Conservation (phyloP, 2,329 filamentous ascomycete species). For the Penicillium sp. region DNA sequence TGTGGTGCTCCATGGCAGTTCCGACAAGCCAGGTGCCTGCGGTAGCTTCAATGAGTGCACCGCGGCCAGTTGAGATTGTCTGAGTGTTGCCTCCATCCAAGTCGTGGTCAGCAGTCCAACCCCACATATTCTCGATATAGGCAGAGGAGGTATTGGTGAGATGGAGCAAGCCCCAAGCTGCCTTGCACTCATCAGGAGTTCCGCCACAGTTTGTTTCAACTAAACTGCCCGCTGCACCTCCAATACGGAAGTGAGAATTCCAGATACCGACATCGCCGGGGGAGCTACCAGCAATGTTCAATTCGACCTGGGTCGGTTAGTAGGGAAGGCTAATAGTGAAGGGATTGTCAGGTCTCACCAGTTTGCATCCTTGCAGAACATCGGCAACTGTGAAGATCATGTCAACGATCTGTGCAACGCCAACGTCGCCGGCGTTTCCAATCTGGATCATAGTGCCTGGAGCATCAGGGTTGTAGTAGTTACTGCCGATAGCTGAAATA, state of each 20-base stretch:
- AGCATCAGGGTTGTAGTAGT: conserved; percentile 41
- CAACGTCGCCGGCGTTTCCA: conserved; percentile 49
- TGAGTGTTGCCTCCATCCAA: conserved; percentile 36
- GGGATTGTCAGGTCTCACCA: conserved; percentile 20
- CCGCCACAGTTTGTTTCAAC: conserved; percentile 37
- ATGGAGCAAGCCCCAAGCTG: conserved; percentile 50
- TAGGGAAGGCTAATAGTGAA: background rate
- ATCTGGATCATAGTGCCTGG: conserved; percentile 51
- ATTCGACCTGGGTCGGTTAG: conserved; percentile 32
- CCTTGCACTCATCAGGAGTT: conserved; percentile 43
- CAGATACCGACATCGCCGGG: conserved; percentile 51
- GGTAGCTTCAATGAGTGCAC: conserved; percentile 45
- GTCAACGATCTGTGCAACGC: conserved; percentile 50
- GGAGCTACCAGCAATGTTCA: conserved; percentile 47
- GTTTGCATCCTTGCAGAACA: conserved; percentile 40
- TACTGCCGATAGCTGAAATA: conserved; percentile 47
- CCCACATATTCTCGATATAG: conserved; percentile 55
- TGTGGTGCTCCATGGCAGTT: conserved; percentile 52
- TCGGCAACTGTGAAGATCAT: conserved; percentile 51
- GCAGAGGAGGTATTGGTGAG: conserved; percentile 45
- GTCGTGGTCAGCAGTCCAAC: conserved; percentile 49
- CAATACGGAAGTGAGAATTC: conserved; percentile 46
- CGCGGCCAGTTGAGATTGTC: conserved; percentile 40
- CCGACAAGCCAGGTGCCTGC: conserved; percentile 53
- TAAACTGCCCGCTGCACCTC: conserved; percentile 42